Conservation (phyloP, 163 green algal species). For the Scenedesmus sp. region DNA sequence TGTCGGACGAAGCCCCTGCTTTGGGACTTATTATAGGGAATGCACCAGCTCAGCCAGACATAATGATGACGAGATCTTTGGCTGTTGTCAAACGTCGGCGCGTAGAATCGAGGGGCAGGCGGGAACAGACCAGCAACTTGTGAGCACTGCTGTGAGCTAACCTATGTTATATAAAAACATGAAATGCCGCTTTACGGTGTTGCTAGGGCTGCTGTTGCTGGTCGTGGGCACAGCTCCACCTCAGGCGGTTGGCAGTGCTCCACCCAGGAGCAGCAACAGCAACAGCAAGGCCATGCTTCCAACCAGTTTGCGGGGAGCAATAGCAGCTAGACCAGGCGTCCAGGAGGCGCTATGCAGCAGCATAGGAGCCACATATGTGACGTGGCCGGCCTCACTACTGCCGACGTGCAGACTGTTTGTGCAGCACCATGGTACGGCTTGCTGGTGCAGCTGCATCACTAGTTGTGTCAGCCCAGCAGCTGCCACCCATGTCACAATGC, state of each 20-base stretch:
- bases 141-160: neutral
- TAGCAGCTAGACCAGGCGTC: neutral
- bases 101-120: neutral
- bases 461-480: neutral
- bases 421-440: neutral
- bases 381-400: neutral
- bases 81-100: neutral
- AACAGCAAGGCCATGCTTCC: neutral
- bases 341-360: neutral
- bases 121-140: neutral
- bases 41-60: neutral
- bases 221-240: neutral
- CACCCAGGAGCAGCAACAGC: conserved; percentile 17
- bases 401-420: neutral
- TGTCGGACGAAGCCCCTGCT: neutral
- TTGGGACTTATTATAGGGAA: neutral
- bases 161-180: neutral
- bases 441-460: neutral
- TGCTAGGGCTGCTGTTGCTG: neutral
- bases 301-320: neutral
- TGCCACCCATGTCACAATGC: neutral
- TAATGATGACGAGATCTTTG: neutral
- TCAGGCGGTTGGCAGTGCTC: neutral
- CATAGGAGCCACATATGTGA: neutral
- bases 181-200: neutral